Evolutionary conservation across 2,329 filamentous ascomycete species (phyloP).

Genomic region (Alternaria burnsii): DNA sequence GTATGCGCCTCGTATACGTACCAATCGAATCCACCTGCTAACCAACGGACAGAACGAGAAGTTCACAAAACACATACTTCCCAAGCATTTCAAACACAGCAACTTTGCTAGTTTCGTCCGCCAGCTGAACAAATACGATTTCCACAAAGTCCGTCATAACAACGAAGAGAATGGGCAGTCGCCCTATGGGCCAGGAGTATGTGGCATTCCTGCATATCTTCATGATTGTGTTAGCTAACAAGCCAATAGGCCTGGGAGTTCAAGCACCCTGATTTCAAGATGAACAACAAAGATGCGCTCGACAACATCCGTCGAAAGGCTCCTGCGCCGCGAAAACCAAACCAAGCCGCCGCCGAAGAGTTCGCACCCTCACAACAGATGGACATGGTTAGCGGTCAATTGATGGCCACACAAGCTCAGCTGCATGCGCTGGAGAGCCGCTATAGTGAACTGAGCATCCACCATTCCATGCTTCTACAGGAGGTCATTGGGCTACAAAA

Average conservation of each 20-base stretch:
- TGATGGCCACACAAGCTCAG: conserved; percentile 91
- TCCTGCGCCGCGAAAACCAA: conserved; percentile 82
- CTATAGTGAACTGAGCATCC: conserved; percentile 78
- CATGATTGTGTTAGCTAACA: conserved; percentile 24
- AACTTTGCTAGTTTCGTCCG: conserved; percentile 98
- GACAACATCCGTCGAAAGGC: conserved; percentile 97
- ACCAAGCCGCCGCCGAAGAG: conserved; percentile 64
- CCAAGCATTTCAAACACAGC: conserved; percentile 99
- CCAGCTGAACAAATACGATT: conserved; percentile 96
- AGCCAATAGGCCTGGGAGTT: conserved; percentile 84
- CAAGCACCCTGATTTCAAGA: conserved; percentile 94
- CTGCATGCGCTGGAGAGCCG: conserved; percentile 86
- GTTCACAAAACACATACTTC: conserved; percentile 95
- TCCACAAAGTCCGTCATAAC: conserved; percentile 94
- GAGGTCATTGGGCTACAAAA: conserved; percentile 72
- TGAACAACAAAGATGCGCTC: conserved; percentile 93
- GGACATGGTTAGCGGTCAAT: conserved; percentile 84
- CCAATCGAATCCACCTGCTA: conserved; percentile 14
- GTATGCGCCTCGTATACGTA: conserved; percentile 59
- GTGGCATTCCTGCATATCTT: background rate
- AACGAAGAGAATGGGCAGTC: conserved; percentile 86
- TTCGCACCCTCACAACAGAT: conserved; percentile 86
- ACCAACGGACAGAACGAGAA: conserved; percentile 79
- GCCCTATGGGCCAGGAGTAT: conserved; percentile 80
- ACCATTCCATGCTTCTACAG: conserved; percentile 70